Evolutionary conservation across 805 yeast genomes (phyloP).

Genomic region (Saccharomyces mikatae): DNA sequence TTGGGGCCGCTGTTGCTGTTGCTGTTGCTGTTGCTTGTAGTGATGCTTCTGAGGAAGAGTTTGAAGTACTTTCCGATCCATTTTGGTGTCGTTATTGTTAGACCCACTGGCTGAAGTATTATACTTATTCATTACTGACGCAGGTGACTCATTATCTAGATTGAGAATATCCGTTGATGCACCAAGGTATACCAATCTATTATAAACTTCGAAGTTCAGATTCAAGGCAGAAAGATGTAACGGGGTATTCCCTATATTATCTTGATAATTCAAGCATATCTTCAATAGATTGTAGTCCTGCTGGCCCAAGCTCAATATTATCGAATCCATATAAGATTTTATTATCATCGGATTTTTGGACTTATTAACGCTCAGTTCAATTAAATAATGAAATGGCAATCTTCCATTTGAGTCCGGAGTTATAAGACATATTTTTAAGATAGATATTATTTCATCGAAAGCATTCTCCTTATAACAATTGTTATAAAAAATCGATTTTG

Average conservation of each 20-base stretch:
- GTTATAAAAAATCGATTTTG: constrained; percentile 61
- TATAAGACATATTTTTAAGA: constrained; percentile 56
- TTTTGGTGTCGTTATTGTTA: background rate
- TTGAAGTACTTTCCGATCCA: background rate
- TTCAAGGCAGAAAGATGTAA: constrained; percentile 59
- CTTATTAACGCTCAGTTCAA: constrained; percentile 44
- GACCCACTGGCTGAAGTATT: constrained; percentile 20
- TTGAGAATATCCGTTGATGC: constrained; percentile 26
- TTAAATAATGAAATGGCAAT: constrained; percentile 64
- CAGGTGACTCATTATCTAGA: constrained; percentile 25
- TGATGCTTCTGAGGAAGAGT: background rate
- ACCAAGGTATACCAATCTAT: constrained; percentile 27
- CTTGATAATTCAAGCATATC: constrained; percentile 65
- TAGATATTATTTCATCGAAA: constrained; percentile 50
- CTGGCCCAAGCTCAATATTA: constrained; percentile 36
- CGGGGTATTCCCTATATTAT: constrained; percentile 77
- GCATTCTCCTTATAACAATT: constrained; percentile 60
- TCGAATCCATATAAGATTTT: constrained; percentile 46
- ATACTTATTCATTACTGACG: constrained; percentile 23
- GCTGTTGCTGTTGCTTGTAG: constrained; percentile 2
- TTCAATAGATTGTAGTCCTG: constrained; percentile 40
- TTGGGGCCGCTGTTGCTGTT: constrained; percentile 3
- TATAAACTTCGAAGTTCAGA: constrained; percentile 26
- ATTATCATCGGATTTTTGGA: constrained; percentile 42
- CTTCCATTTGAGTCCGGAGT: constrained; percentile 67